Evolutionary conservation across 2,329 filamentous ascomycete species (phyloP).

Genomic region (Trematosphaeria pertusa): DNA sequence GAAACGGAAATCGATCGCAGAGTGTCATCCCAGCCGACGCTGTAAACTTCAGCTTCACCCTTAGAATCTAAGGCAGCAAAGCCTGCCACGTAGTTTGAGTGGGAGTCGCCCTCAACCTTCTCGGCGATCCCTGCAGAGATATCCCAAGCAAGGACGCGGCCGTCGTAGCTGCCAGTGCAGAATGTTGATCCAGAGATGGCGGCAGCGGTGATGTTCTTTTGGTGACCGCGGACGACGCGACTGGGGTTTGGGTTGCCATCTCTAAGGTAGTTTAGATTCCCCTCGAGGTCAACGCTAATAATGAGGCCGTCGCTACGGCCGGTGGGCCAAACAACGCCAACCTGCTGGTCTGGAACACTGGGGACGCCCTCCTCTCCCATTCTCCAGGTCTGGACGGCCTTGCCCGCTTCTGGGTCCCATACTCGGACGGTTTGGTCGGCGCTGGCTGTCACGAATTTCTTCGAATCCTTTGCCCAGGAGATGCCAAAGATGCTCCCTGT

Average conservation of each 20-base stretch:
- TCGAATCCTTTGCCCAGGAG: conserved; percentile 88
- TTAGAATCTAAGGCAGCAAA: conserved; percentile 62
- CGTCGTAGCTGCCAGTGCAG: conserved; percentile 92
- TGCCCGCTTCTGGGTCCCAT: conserved; percentile 86
- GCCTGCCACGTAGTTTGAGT: conserved; percentile 85
- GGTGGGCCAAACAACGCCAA: conserved; percentile 89
- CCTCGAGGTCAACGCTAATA: conserved; percentile 86
- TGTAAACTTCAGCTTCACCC: conserved; percentile 67
- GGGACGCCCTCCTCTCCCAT: conserved; percentile 76
- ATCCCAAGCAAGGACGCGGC: conserved; percentile 86
- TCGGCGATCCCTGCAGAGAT: conserved; percentile 71
- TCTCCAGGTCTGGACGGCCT: conserved; percentile 80
- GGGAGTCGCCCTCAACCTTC: conserved; percentile 77
- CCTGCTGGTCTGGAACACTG: conserved; percentile 84
- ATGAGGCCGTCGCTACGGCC: conserved; percentile 84
- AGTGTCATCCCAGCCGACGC: conserved; percentile 93
- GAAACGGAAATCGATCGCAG: conserved; percentile 79
- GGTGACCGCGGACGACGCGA: conserved; percentile 82
- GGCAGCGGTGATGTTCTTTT: conserved; percentile 87
- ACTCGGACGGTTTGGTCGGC: conserved; percentile 94
- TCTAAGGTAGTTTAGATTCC: conserved; percentile 87
- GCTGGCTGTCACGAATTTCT: conserved; percentile 85
- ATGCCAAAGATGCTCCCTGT: conserved; percentile 92
- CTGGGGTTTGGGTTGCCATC: conserved; percentile 73
- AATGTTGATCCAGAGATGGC: conserved; percentile 69